Evolutionary conservation across 148 eudicot species (phyloP), one percentile per base, ranked within the genome.

Genomic region (Rhododendron vialii): DNA sequence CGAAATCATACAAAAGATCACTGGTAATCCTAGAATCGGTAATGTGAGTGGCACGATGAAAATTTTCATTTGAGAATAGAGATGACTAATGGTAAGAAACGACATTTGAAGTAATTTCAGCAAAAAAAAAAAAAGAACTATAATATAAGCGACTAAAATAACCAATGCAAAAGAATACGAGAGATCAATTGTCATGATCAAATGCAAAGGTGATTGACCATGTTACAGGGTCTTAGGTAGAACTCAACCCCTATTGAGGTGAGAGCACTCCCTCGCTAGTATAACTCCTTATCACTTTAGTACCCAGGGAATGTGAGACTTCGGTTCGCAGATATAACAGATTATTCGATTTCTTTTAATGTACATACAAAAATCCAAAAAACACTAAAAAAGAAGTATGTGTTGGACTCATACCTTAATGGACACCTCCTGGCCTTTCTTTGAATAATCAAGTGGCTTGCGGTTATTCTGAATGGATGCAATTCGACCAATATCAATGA

Each of bases 351-450:
- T 38, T 9, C 28, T 22, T 57, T 11, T 3, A 22, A 57, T 17
- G 17, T 22, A 7, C 4, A 22, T 22, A 7, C 69, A 15, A 80
- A 17, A 48, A 33, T 12, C 38, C 18, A 7, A 9, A 12, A 59
- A 35, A n/a, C 7, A 65, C 1, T 82, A 82, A 41, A 14, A 22
- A 82, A 59, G 0, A 61, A 11, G 71, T 59, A 35, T 59, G 11
- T 38, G 69, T 61, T 22, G 50, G 67, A 80, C 30, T 48, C 87
- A 85, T 93, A 95, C 98, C 99, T 96, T 96, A 53, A 96, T 92
- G 63, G 96, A 92, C 85, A 95, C 94, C 89, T 94, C 88, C 87
- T 92, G 93, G 80, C 98, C 97, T 87, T 95, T 93, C 92, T 92
- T 94, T 15, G 98, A 96, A 84, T 63, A 85, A 47, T 92, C 98